Evolutionary conservation across 2,329 filamentous ascomycete species (phyloP).

Genomic region (Fusarium liriodendri): DNA sequence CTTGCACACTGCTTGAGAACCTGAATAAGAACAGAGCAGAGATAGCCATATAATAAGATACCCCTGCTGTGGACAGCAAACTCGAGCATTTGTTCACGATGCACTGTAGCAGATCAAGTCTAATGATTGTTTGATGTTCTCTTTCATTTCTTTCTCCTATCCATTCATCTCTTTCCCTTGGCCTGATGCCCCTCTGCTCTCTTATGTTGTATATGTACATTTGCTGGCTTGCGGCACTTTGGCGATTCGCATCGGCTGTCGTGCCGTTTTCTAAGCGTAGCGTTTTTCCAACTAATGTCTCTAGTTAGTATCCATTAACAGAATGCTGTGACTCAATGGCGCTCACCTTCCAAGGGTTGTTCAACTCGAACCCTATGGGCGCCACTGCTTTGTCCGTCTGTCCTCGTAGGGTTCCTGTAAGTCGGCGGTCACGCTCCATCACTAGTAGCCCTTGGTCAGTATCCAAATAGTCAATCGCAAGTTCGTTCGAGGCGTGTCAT

Average conservation of each 20-base stretch:
- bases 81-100: neutral
- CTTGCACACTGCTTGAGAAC: slow-evolving; percentile 88
- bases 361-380: slow-evolving; percentile 70
- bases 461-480: neutral
- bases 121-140: slow-evolving; percentile 6
- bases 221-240: slow-evolving; percentile 22
- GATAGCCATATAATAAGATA: slow-evolving; percentile 61
- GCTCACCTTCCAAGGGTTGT: slow-evolving; percentile 73
- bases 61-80: neutral
- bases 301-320: neutral
- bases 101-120: neutral
- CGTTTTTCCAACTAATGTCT: slow-evolving; percentile 64
- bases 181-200: slow-evolving; percentile 7
- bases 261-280: slow-evolving; percentile 52
- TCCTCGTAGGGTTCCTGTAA: slow-evolving; percentile 69
- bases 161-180: slow-evolving; percentile 1
- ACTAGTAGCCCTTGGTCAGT: slow-evolving; percentile 54
- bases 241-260: slow-evolving; percentile 14
- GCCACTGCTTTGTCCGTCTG: slow-evolving; percentile 67
- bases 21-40: slow-evolving; percentile 82
- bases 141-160: slow-evolving; percentile 31
- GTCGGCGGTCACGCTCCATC: slow-evolving; percentile 73
- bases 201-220: slow-evolving; percentile 38
- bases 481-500: slow-evolving; percentile 38
- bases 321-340: neutral